Base-by-base conservation (phyloP, 2,329 filamentous ascomycete genomes). In the Herpomyces periplanetae region DNA sequence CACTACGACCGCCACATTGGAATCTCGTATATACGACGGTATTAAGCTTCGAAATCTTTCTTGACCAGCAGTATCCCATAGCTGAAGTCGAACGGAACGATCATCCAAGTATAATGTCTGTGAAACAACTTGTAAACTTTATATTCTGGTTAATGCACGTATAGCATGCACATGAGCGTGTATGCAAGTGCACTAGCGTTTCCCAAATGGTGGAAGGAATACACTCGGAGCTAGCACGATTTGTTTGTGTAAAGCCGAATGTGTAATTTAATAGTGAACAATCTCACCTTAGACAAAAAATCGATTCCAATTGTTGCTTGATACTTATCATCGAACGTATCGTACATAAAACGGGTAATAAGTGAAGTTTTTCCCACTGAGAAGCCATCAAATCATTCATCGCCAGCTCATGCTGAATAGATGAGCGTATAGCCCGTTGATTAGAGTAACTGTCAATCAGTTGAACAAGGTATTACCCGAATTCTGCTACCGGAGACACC, bases 261-360 rank as follows among this genome's bases (percentile, higher is more conserved):
- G 10, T 10, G 6, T 12, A 6, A 6, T 10, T 5, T 10, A 6
- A 5, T 17, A 8, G 5, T 17, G 6, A 17, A n/a, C n/a, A n/a
- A n/a, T n/a, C 41, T 38, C 48, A 66, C 69, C 62, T 96, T 96
- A 34, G 73, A 88, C 29, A 96, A 56, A 38, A 96, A 96, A 44
- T 96, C 80, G 45, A 96, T 96, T 35, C 80, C 80, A 36, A 96
- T 91, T 15, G 80, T 96, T 22, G 80, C 80, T 44, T 96, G 80
- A 46, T 96, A 96, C 51, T 75, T 91, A 45, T 85, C 88, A 49
- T 96, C 80, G 49, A 96, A 96, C 18, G 80, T 91, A 43, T 96
- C 80, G 51, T 96, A 96, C 80, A 96, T 96, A 50, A 96, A 96
- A 27, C 80, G 62, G 28, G 80, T 96, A 39, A 96, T 96, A 32